These are phyloP conservation scores for Acacia melanoxylon DNA, from an alignment of 306 rosid species.

Conservation along the genomic window DNA sequence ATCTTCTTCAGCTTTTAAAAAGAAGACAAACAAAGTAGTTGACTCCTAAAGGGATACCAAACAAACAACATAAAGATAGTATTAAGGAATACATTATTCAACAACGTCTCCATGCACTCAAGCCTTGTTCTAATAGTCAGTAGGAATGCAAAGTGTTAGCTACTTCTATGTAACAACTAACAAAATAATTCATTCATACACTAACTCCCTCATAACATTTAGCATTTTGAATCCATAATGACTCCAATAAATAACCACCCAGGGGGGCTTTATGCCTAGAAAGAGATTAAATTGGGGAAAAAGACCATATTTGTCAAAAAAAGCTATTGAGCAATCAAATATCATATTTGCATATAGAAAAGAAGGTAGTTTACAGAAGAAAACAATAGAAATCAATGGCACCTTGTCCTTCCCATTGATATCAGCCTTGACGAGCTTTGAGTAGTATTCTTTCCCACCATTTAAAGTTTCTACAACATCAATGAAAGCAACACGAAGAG, in stretches of 20 bases:
- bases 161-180: not conserved
- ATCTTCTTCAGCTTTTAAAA: not conserved
- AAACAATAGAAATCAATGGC: constrained; percentile 28
- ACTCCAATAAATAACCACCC: not conserved
- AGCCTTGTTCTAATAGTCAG: not conserved
- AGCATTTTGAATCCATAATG: not conserved
- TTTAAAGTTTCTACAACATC: constrained; percentile 76
- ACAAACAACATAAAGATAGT: not conserved
- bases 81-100: not conserved
- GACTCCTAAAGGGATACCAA: not conserved
- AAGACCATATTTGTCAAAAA: not conserved
- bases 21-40: not conserved
- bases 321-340: not conserved
- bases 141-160: not conserved
- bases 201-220: not conserved
- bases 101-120: not conserved
- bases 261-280: not conserved
- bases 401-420: constrained; percentile 95
- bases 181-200: not conserved
- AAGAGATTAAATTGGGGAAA: not conserved
- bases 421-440: constrained; percentile 93
- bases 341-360: not conserved
- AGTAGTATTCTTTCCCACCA: constrained; percentile 83
- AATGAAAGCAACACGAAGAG: constrained; percentile 92
- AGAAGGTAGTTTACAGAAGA: not conserved